Percentiles rank a stretch among this genome's conserved stretches.
Conservation (phyloP, 2,329 filamentous ascomycete species). For the Cadophora gregata region DNA sequence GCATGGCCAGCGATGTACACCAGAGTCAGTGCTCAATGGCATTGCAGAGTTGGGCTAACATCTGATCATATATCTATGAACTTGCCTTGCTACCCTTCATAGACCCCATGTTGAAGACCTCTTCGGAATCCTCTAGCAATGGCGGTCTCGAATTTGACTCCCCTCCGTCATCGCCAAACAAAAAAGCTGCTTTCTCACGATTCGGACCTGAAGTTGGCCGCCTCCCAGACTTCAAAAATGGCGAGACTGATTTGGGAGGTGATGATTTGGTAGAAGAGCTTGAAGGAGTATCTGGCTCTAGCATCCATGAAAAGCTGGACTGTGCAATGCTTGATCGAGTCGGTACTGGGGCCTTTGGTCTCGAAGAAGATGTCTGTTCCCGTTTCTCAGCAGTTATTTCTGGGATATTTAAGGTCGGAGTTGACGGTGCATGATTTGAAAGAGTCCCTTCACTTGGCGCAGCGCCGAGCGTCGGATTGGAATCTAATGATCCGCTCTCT, state of each 20-base stretch:
- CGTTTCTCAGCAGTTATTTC: slow-evolving; percentile 1
- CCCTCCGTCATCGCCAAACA: slow-evolving; percentile 44
- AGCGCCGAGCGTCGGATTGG: slow-evolving; percentile 10
- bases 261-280: slow-evolving; percentile 30
- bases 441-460: slow-evolving; percentile 6
- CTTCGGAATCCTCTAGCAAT: slow-evolving; percentile 35
- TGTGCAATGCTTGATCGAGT: slow-evolving; percentile 72
- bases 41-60: not conserved
- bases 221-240: slow-evolving; percentile 40
- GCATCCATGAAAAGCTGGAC: slow-evolving; percentile 82
- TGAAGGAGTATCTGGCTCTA: slow-evolving; percentile 54
- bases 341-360: slow-evolving; percentile 54
- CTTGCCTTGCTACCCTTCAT: slow-evolving; percentile 37
- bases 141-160: slow-evolving; percentile 32
- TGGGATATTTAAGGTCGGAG: slow-evolving; percentile 10
- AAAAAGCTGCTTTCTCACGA: slow-evolving; percentile 44
- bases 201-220: slow-evolving; percentile 36
- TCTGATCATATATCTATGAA: not conserved
- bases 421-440: not conserved
- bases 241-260: slow-evolving; percentile 39
- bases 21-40: not conserved
- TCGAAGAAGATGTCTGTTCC: slow-evolving; percentile 23
- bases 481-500: slow-evolving; percentile 8
- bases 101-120: slow-evolving; percentile 41
- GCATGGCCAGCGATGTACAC: not conserved